Evolutionary conservation across 805 yeast species (phyloP).

Genomic region (Saccharomycopsis vini): DNA sequence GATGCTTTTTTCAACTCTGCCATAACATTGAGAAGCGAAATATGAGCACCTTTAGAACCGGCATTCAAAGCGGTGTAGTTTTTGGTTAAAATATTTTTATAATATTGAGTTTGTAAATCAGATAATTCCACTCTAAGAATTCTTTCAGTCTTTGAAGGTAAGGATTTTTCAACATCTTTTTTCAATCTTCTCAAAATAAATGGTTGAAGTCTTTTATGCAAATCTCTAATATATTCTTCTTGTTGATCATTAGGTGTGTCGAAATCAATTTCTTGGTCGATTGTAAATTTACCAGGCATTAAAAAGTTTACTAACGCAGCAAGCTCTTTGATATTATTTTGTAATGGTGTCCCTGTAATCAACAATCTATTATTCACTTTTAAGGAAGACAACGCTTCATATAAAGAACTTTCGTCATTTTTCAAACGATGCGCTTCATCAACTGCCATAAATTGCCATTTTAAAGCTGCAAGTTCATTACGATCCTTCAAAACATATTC

Average conservation of each 20-base stretch:
- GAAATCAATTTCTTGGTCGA: constrained; percentile 92
- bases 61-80: constrained; percentile 87
- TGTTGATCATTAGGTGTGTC: constrained; percentile 82
- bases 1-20: constrained; percentile 94
- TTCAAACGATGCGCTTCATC: constrained; percentile 98
- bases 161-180: constrained; percentile 93
- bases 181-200: constrained; percentile 87
- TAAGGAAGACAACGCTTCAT: constrained; percentile 78
- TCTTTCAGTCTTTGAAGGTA: constrained; percentile 93
- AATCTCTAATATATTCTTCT: constrained; percentile 77
- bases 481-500: constrained; percentile 93
- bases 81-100: constrained; percentile 85
- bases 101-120: constrained; percentile 90
- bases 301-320: constrained; percentile 91
- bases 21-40: constrained; percentile 85
- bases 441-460: constrained; percentile 93
- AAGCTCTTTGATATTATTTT: constrained; percentile 88
- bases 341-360: constrained; percentile 97
- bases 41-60: constrained; percentile 68
- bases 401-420: constrained; percentile 86
- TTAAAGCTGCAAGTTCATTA: constrained; percentile 65
- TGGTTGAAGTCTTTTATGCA: constrained; percentile 82
- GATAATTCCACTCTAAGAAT: constrained; percentile 91
- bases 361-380: constrained; percentile 75
- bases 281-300: constrained; percentile 88